A percentile compares a stretch with the other conserved stretches of the same genome.
Evolutionary conservation across 2,329 filamentous ascomycete species (phyloP).

Genomic region (Sclerotinia minor): DNA sequence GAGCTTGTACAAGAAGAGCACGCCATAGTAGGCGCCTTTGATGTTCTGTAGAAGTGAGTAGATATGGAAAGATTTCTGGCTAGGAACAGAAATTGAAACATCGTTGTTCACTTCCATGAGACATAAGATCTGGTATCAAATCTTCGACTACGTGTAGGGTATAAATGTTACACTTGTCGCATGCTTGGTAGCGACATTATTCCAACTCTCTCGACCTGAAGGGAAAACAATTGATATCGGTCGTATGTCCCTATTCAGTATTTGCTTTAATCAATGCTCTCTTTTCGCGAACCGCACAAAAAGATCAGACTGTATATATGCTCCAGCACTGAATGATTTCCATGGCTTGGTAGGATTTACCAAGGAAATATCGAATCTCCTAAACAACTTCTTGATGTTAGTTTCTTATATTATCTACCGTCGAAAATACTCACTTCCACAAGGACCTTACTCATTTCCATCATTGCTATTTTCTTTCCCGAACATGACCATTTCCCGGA

Average conservation of each 20-base stretch:
- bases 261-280: background rate
- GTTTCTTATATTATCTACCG: background rate
- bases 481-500: slow-evolving; percentile 48
- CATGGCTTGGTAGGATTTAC: background rate
- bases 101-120: background rate
- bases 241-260: background rate
- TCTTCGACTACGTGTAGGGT: background rate
- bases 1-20: background rate
- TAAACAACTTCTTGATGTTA: background rate
- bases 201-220: too few relatives aligned
- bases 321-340: background rate
- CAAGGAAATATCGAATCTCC: slow-evolving; percentile 10
- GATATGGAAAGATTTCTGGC: too few relatives aligned
- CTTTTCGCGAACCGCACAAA: background rate
- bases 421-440: slow-evolving; percentile 44
- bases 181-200: background rate
- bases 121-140: background rate
- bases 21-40: background rate
- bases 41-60: background rate
- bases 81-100: background rate
- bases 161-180: background rate
- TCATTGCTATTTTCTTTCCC: slow-evolving; percentile 49
- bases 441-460: slow-evolving; percentile 51
- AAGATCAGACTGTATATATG: background rate
- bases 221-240: background rate